Percentiles rank a stretch among this genome's conserved stretches.
These are phyloP conservation scores for Mortierella sp. DNA, from an alignment of 371 early-diverging fungal species.

Conservation along the genomic window DNA sequence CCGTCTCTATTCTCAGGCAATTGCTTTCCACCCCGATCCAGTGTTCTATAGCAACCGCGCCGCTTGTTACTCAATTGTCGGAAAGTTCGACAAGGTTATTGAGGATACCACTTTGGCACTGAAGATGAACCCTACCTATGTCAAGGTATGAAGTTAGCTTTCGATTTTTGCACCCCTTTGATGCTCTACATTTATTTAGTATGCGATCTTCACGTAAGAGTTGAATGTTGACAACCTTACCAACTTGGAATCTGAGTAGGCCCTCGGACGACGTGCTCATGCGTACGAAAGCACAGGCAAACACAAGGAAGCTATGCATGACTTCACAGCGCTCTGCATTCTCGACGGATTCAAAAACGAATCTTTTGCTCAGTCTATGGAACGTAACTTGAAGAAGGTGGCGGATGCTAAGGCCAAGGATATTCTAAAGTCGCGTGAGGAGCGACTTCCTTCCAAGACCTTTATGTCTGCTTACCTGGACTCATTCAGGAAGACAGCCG, in stretches of 20 bases:
- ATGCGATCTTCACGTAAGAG: neutral
- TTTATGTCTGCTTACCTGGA: conserved; percentile 94
- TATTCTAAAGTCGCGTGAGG: conserved; percentile 73
- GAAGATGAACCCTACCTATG: conserved; percentile 81
- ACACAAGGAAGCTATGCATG: conserved; percentile 86
- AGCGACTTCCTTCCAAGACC: conserved; percentile 88
- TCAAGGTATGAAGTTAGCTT: conserved; percentile 64
- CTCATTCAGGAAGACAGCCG: conserved; percentile 77
- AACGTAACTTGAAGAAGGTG: conserved; percentile 89
- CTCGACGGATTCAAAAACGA: conserved; percentile 94
- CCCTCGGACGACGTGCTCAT: conserved; percentile 87
- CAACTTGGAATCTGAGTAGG: conserved; percentile 46
- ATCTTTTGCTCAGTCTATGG: conserved; percentile 84
- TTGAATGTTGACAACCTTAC: neutral
- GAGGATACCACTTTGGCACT: conserved; percentile 82
- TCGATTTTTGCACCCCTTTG: neutral
- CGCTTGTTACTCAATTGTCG: conserved; percentile 86
- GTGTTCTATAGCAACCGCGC: conserved; percentile 96
- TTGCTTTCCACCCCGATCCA: conserved; percentile 81
- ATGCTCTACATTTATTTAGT: neutral
- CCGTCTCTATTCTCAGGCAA: conserved; percentile 89
- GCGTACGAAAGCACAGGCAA: conserved; percentile 81
- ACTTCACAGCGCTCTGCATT: conserved; percentile 93
- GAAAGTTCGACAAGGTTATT: conserved; percentile 79
- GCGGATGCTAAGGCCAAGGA: conserved; percentile 85